Evolutionary conservation across 768 basidiomycete genomes (phyloP).

Genomic region (Lactarius pseudohatsudake): DNA sequence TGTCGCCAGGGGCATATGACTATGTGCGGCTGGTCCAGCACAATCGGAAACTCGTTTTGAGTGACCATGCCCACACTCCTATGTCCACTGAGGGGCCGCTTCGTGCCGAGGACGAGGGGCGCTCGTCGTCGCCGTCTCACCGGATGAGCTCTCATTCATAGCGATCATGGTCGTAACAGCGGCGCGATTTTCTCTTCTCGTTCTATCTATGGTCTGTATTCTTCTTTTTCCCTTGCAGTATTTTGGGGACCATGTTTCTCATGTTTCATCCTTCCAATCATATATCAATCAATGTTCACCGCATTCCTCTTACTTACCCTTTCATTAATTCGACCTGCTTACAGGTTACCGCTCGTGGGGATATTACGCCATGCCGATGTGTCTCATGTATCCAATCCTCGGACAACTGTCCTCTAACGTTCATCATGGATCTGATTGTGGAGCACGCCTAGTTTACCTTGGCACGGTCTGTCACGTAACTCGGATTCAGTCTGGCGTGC

Average conservation of each 20-base stretch:
- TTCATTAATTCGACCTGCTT: background rate
- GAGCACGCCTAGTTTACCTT: too few species aligned
- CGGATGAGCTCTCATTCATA: slow-evolving; percentile 1
- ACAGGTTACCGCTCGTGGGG: background rate
- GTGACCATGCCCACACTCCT: background rate
- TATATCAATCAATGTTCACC: background rate
- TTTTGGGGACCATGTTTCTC: background rate
- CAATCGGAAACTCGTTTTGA: slow-evolving; percentile 7
- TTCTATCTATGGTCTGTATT: background rate
- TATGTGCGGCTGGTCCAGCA: slow-evolving; percentile 32
- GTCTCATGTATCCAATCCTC: background rate
- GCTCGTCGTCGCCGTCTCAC: background rate
- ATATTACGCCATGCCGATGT: background rate
- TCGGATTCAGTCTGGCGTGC: too few species aligned
- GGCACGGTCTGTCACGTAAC: too few species aligned
- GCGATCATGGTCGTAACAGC: background rate
- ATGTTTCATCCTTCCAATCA: background rate
- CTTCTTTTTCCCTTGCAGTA: background rate
- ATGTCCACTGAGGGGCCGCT: background rate
- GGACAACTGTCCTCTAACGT: background rate
- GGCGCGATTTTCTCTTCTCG: background rate
- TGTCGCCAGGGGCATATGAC: slow-evolving; percentile 37
- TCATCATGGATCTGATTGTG: background rate
- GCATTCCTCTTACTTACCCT: background rate
- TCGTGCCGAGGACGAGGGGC: background rate